Percentiles rank a stretch among this genome's conserved stretches.
Evolutionary conservation across 768 basidiomycete species (phyloP).

Genomic region (Glaciozyma martinii): DNA sequence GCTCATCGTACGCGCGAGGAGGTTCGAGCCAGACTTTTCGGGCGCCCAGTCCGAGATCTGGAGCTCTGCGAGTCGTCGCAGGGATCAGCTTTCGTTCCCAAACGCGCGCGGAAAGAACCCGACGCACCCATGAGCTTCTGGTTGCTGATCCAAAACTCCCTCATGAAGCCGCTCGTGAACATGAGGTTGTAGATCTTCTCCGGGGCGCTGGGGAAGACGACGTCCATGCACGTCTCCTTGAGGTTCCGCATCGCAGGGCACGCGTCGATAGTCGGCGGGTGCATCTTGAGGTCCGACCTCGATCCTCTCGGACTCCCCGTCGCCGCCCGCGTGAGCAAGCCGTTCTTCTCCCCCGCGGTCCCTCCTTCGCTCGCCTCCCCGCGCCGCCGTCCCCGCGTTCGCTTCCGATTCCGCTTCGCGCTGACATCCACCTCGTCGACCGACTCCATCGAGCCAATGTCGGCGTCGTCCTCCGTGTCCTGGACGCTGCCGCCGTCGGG

Average conservation of each 20-base stretch:
- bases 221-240: conserved; percentile 51
- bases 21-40: conserved; percentile 50
- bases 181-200: conserved; percentile 93
- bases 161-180: conserved; percentile 69
- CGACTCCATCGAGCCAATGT: conserved; percentile 25
- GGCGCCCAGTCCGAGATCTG: conserved; percentile 95
- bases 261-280: conserved; percentile 23
- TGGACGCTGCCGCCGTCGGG: conserved; percentile 26
- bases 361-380: conserved; percentile 13
- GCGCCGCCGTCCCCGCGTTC: conserved; percentile 15
- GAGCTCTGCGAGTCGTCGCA: conserved; percentile 52
- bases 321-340: neutral
- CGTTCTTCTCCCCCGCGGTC: neutral
- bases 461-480: conserved; percentile 15
- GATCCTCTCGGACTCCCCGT: neutral
- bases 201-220: conserved; percentile 75
- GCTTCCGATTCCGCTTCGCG: conserved; percentile 1
- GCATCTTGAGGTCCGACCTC: conserved; percentile 5
- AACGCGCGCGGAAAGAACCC: neutral
- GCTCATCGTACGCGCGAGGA: conserved; percentile 79
- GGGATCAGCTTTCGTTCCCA: neutral
- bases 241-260: conserved; percentile 26
- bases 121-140: conserved; percentile 76
- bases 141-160: conserved; percentile 80
- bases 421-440: conserved; percentile 7